Conservation (phyloP, 2,329 filamentous ascomycete species). For the Penicillium sclerotigenum region DNA sequence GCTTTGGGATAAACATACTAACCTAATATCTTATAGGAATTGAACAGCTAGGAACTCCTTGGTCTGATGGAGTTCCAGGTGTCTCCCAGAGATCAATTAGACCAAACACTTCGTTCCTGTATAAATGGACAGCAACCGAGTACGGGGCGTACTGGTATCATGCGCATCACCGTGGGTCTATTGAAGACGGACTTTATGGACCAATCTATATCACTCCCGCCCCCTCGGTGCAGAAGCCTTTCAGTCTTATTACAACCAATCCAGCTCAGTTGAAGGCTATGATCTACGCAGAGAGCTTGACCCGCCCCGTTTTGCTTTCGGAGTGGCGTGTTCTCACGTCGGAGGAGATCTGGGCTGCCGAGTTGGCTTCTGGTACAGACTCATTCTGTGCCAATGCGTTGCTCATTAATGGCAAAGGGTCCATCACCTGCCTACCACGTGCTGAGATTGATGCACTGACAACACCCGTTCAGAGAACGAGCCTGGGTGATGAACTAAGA, state of each 20-base stretch:
- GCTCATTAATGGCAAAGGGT: conserved; percentile 58
- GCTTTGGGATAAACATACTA: background rate
- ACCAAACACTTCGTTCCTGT: conserved; percentile 49
- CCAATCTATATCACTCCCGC: conserved; percentile 49
- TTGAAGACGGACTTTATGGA: conserved; percentile 61
- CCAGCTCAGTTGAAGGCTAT: conserved; percentile 43
- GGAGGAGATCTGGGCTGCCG: conserved; percentile 37
- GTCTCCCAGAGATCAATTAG: conserved; percentile 54
- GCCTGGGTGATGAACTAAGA: conserved; percentile 18
- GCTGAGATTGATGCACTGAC: conserved; percentile 34
- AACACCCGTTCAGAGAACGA: conserved; percentile 13
- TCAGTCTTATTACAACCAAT: conserved; percentile 30
- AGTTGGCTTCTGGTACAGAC: conserved; percentile 34
- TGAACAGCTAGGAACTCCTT: conserved; percentile 51
- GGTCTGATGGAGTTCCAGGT: conserved; percentile 61
- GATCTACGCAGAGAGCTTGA: conserved; percentile 47
- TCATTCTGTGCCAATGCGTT: conserved; percentile 59
- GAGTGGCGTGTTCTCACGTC: conserved; percentile 59
- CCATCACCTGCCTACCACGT: conserved; percentile 24
- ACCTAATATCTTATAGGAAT: conserved; percentile 19
- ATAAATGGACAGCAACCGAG: conserved; percentile 55
- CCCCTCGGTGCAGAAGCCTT: conserved; percentile 26
- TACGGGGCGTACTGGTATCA: conserved; percentile 63
- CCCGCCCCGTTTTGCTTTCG: conserved; percentile 51
- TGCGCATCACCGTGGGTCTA: conserved; percentile 54